A percentile compares a stretch with the other conserved stretches of the same genome.
phyloP scores from a whole-genome alignment of 2,329 filamentous ascomycete genomes.

The Juglanconis oblonga region DNA sequence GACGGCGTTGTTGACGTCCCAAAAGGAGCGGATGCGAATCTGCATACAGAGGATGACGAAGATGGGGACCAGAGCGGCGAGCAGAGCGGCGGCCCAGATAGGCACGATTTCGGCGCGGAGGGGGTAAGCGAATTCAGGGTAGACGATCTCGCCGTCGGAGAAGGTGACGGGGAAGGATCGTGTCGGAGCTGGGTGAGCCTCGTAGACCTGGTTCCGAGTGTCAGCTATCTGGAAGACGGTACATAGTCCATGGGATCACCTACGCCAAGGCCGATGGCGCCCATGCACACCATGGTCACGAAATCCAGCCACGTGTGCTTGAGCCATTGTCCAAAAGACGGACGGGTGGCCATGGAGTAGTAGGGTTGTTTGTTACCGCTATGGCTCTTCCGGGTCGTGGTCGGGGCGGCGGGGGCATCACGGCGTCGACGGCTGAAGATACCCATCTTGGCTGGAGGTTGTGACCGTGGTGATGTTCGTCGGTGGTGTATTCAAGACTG shows the following conservation, averaged over 20 bases:
- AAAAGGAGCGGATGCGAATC: slow-evolving; percentile 65
- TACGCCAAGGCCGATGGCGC: slow-evolving; percentile 65
- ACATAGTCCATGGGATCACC: slow-evolving; percentile 23
- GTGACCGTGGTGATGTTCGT: background rate
- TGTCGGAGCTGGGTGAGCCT: slow-evolving; percentile 61
- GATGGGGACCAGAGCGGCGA: slow-evolving; percentile 65
- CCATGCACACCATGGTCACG: slow-evolving; percentile 63
- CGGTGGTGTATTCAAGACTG: background rate
- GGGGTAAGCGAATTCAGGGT: slow-evolving; percentile 69
- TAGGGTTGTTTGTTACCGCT: slow-evolving; percentile 18
- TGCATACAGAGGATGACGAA: slow-evolving; percentile 63
- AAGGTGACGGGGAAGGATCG: slow-evolving; percentile 70
- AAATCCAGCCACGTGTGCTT: slow-evolving; percentile 67
- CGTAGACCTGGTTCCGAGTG: slow-evolving; percentile 50
- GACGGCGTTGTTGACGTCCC: slow-evolving; percentile 69
- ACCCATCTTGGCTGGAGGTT: background rate
- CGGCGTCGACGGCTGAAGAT: slow-evolving; percentile 24
- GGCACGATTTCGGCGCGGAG: slow-evolving; percentile 68
- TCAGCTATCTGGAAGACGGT: background rate
- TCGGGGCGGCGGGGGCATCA: slow-evolving; percentile 13
- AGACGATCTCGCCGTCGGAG: slow-evolving; percentile 64
- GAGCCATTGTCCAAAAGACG: slow-evolving; percentile 64
- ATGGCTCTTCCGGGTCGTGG: slow-evolving; percentile 4
- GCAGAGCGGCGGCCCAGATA: slow-evolving; percentile 66
- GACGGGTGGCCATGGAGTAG: slow-evolving; percentile 23